phyloP scores from a whole-genome alignment of 768 basidiomycete species.

The Termitomyces sp. region DNA sequence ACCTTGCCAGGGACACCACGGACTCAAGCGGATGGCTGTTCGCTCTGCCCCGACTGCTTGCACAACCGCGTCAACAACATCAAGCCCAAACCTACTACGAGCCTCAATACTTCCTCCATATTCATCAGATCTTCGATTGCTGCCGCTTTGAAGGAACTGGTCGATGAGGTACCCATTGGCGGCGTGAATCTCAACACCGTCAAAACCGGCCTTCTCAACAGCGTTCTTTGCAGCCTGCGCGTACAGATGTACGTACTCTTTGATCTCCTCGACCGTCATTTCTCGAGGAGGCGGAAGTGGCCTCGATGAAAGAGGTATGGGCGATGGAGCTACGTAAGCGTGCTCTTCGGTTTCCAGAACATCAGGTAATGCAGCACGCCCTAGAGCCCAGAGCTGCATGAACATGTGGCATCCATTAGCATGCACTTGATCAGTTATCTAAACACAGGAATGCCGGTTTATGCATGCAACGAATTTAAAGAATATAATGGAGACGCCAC shows the following conservation, averaged over 20 bases:
- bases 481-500: background rate
- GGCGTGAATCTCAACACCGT: slow-evolving; percentile 50
- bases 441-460: background rate
- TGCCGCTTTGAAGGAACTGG: slow-evolving; percentile 56
- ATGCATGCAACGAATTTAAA: background rate
- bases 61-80: slow-evolving; percentile 47
- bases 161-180: slow-evolving; percentile 48
- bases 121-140: slow-evolving; percentile 54
- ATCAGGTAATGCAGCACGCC: slow-evolving; percentile 30
- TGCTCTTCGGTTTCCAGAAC: slow-evolving; percentile 30
- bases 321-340: slow-evolving; percentile 19
- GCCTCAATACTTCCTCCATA: slow-evolving; percentile 68
- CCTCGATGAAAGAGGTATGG: slow-evolving; percentile 24
- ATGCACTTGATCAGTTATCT: slow-evolving; percentile 40
- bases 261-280: slow-evolving; percentile 42
- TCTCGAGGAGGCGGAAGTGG: slow-evolving; percentile 27
- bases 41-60: slow-evolving; percentile 47
- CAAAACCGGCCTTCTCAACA: slow-evolving; percentile 56
- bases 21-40: slow-evolving; percentile 53
- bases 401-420: slow-evolving; percentile 41
- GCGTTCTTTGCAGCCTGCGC: slow-evolving; percentile 52
- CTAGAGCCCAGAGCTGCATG: slow-evolving; percentile 55
- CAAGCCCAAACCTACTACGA: slow-evolving; percentile 50
- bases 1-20: slow-evolving; percentile 35
- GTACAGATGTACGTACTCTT: slow-evolving; percentile 44